Evolutionary conservation across 352 stramenopile species (phyloP).

Genomic region (Globisporangium cederbergense): DNA sequence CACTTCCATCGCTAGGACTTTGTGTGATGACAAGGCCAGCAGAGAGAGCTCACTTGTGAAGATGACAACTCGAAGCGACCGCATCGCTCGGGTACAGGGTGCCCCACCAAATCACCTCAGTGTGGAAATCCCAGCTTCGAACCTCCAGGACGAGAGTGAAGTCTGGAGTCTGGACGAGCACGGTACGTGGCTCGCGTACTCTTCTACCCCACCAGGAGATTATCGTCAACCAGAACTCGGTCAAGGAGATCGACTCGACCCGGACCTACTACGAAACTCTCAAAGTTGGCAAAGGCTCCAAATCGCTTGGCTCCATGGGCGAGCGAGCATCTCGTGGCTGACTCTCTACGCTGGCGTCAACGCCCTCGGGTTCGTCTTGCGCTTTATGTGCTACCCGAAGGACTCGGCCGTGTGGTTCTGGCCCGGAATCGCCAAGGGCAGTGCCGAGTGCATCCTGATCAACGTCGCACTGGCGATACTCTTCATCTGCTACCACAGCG

Average conservation of each 20-base stretch:
- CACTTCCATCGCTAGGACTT: neutral
- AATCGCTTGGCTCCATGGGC: constrained; percentile 16
- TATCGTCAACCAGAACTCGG: neutral
- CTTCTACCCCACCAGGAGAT: neutral
- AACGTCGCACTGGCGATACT: constrained; percentile 32
- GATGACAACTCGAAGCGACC: constrained; percentile 2
- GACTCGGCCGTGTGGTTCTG: constrained; percentile 26
- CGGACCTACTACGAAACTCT: neutral
- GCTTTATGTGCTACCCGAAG: constrained; percentile 23
- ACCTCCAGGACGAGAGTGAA: neutral
- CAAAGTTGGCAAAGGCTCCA: neutral
- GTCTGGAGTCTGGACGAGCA: neutral
- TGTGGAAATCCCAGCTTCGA: neutral
- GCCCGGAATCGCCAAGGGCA: constrained; percentile 38
- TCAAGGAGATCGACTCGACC: neutral
- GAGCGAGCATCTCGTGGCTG: constrained; percentile 23
- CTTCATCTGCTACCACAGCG: constrained; percentile 28
- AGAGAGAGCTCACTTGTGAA: neutral
- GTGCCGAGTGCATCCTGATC: constrained; percentile 36
- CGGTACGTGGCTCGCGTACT: neutral
- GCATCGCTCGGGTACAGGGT: neutral
- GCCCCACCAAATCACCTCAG: neutral
- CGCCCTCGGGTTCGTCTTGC: constrained; percentile 18
- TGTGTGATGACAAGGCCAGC: neutral
- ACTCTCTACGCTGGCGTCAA: constrained; percentile 28